phyloP scores from a whole-genome alignment of 768 basidiomycete species.

The Lactifluus volemus region DNA sequence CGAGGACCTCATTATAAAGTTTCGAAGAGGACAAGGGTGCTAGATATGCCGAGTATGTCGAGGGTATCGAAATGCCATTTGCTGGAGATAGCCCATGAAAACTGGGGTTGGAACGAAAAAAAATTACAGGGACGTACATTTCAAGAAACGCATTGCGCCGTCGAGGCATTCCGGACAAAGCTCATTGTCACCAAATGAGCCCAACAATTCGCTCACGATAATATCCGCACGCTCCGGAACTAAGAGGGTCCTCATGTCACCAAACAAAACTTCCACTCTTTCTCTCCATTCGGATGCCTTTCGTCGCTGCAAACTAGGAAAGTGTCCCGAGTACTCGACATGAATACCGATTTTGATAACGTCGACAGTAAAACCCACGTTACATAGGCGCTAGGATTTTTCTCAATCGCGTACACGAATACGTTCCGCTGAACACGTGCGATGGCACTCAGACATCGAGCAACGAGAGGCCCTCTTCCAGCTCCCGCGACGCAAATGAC shows the following conservation, averaged over 20 bases:
- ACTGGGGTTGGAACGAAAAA: not conserved
- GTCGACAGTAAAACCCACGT: conserved; percentile 52
- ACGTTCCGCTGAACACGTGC: conserved; percentile 55
- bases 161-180: conserved; percentile 97
- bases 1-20: conserved; percentile 74
- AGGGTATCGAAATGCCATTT: conserved; percentile 90
- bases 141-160: conserved; percentile 88
- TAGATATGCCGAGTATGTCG: conserved; percentile 90
- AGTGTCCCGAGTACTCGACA: conserved; percentile 2
- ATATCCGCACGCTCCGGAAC: conserved; percentile 88
- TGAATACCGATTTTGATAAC: conserved; percentile 11
- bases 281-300: conserved; percentile 77
- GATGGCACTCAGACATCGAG: conserved; percentile 72
- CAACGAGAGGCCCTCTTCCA: conserved; percentile 87
- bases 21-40: conserved; percentile 94
- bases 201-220: conserved; percentile 89
- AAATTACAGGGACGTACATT: conserved; percentile 34
- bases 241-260: conserved; percentile 84
- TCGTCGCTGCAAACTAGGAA: conserved; percentile 69
- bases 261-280: conserved; percentile 74
- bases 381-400: conserved; percentile 92
- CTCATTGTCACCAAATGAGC: conserved; percentile 98
- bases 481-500: conserved; percentile 90
- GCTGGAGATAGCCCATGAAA: conserved; percentile 37
- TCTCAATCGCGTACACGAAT: conserved; percentile 83